Base-by-base conservation (phyloP, 2,329 filamentous ascomycete species). In the Xylariales sp. region DNA sequence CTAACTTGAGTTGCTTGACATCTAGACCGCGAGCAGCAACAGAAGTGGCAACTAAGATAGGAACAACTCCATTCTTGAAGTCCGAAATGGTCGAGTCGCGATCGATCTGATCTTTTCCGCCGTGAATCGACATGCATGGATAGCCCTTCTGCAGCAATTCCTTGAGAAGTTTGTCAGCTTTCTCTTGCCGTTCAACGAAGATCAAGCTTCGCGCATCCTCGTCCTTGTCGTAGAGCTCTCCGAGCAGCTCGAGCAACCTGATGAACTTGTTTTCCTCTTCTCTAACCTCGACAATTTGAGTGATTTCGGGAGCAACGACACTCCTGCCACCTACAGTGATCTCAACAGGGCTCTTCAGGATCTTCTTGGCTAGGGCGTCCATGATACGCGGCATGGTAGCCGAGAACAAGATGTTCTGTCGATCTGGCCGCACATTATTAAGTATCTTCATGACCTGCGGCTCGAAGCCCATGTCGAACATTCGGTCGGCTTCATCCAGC, bases 391-490 rank as follows among this genome's bases (percentile, higher is more conserved):
- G 93, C 73, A 97, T 95, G 0, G 93, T 98, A 4, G 93, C 93
- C 0, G 93, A 97, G 63, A 97, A 98, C 18, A 97, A 74, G 38
- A 97, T 89, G 1, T 89, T 95, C 60, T 98, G 93, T 38, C 87
- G 83, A 60, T 96, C 87, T 1, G 93, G 90, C 35, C 93, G 84
- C 60, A 95, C 86, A 56, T 93, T 95, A 51, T 82, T 81, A 59
- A 97, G 82, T 44, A 98, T 93, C 64, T 95, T 96, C 80, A 93
- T 93, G 40, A 98, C 90, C 62, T 98, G 93, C 2, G 93, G 91
- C 65, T 95, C 91, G 58, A 98, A 98, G 11, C 93, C 93, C 93
- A 98, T 97, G 62, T 98, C 93, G 60, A 97, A 96, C 93, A 98
- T 97, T 47, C 93, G 85, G 64, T 98, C 93, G 35, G 93, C 93